These are phyloP conservation scores for Babesia sp. DNA, from an alignment of 169 alveolate genomes.

Conservation along the genomic window DNA sequence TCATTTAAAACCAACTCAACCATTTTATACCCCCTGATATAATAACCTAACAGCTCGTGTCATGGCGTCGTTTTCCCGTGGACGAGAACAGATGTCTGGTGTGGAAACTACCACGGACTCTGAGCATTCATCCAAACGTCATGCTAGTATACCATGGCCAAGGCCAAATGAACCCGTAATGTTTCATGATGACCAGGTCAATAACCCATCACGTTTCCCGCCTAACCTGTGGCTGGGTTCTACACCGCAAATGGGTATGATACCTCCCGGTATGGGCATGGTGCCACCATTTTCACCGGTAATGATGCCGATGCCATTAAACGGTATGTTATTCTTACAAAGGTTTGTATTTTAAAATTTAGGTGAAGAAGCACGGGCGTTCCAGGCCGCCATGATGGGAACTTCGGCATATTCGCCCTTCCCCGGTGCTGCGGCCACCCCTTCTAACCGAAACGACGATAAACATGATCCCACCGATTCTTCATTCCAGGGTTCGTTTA, in stretches of 20 bases:
- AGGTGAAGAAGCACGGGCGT: slow-evolving; percentile 8
- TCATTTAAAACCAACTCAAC: too few relatives aligned
- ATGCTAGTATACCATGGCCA: slow-evolving; percentile 8
- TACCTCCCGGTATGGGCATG: background rate
- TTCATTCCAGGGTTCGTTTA: slow-evolving; percentile 22
- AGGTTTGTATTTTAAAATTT: background rate
- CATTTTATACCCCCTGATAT: too few relatives aligned
- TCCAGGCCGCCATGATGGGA: slow-evolving; percentile 9
- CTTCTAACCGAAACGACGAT: background rate
- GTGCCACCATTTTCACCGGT: slow-evolving; percentile 44
- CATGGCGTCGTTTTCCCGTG: slow-evolving; percentile 6
- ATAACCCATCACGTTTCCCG: background rate
- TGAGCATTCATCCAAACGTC: slow-evolving; percentile 9
- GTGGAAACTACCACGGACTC: background rate
- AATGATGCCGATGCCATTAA: slow-evolving; percentile 12
- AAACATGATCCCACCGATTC: background rate
- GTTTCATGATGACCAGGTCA: background rate
- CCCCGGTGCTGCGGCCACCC: background rate
- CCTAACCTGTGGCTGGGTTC: background rate
- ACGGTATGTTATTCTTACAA: slow-evolving; percentile 1
- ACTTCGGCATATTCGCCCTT: background rate
- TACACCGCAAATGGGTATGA: slow-evolving; percentile 14
- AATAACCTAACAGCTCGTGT: too few relatives aligned
- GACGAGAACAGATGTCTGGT: slow-evolving; percentile 3
- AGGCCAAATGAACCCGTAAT: background rate